These are phyloP conservation scores for Chaetomiaceae sp. DNA, from an alignment of 2,329 filamentous ascomycete species.

Conservation along the genomic window DNA sequence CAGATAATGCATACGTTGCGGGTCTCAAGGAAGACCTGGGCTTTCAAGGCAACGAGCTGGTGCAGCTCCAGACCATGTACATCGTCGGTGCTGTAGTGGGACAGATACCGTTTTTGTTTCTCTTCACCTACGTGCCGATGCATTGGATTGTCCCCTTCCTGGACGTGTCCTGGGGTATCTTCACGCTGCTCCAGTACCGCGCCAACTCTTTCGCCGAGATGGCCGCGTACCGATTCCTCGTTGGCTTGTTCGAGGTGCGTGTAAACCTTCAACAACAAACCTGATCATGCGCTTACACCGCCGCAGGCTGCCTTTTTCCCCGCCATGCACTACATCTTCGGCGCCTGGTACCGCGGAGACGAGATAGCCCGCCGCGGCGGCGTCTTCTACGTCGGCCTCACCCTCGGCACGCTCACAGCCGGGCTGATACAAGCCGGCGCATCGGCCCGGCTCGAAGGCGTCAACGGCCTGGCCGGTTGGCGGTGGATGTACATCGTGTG, in stretches of 20 bases:
- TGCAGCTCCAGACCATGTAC: conserved; percentile 50
- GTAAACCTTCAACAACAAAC: no score
- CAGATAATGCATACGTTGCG: conserved; percentile 50
- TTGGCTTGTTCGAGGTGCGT: conserved; percentile 50
- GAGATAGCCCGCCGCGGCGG: conserved; percentile 44
- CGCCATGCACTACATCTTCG: conserved; percentile 34
- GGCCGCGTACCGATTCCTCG: conserved; percentile 47
- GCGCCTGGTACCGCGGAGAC: conserved; percentile 43
- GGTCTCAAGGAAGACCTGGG: conserved; percentile 47
- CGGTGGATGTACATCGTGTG: conserved; percentile 54
- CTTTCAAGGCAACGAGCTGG: conserved; percentile 47
- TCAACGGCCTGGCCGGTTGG: conserved; percentile 41
- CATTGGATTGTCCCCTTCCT: conserved; percentile 45
- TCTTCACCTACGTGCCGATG: conserved; percentile 42
- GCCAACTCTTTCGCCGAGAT: conserved; percentile 43
- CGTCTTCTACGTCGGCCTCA: conserved; percentile 46
- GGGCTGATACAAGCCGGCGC: conserved; percentile 43
- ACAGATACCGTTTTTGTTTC: conserved; percentile 46
- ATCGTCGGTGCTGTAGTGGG: conserved; percentile 44
- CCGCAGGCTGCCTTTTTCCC: conserved; percentile 38
- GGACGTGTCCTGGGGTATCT: conserved; percentile 49
- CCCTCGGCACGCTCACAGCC: conserved; percentile 46
- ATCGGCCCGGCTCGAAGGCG: conserved; percentile 35
- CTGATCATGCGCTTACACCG: no score
- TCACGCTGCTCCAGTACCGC: conserved; percentile 51